A percentile compares a stretch with the other conserved stretches of the same genome.
Evolutionary conservation across 2,329 filamentous ascomycete genomes (phyloP).

Genomic region (Colletotrichum gigasporum): DNA sequence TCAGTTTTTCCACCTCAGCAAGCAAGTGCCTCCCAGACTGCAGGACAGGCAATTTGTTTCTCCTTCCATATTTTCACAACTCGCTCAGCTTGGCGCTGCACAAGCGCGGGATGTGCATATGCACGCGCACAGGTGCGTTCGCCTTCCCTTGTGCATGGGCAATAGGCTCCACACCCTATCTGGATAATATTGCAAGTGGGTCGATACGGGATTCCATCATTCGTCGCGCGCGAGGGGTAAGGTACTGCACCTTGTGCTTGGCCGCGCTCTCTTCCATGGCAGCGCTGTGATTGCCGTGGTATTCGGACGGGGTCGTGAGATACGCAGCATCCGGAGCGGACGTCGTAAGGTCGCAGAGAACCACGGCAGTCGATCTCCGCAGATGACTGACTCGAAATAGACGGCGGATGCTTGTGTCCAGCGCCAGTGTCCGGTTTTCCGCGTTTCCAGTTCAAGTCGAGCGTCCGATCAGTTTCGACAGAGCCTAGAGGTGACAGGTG

Average conservation of each 20-base stretch:
- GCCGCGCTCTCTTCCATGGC: background rate
- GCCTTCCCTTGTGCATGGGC: conserved; percentile 8
- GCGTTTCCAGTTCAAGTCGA: background rate
- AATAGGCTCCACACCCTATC: background rate
- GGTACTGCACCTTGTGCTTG: no score
- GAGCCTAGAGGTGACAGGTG: conserved; percentile 25
- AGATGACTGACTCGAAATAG: conserved; percentile 3
- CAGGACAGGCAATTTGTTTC: background rate
- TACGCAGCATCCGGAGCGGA: background rate
- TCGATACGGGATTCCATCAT: conserved; percentile 10
- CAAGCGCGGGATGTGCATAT: background rate
- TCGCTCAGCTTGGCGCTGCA: conserved; percentile 12
- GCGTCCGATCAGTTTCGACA: no score
- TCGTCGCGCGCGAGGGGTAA: conserved; percentile 7
- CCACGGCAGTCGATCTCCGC: background rate
- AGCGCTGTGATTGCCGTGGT: background rate
- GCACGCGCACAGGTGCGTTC: background rate
- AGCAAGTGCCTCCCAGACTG: background rate
- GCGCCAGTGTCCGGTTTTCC: background rate
- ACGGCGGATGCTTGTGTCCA: conserved; percentile 4
- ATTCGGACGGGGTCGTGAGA: background rate
- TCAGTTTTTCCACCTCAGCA: no score
- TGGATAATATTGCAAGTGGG: conserved; percentile 6
- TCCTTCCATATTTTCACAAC: conserved; percentile 11
- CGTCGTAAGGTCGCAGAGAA: no score